Conservation (phyloP, 805 yeast species). For the Candida endomychidarum region DNA sequence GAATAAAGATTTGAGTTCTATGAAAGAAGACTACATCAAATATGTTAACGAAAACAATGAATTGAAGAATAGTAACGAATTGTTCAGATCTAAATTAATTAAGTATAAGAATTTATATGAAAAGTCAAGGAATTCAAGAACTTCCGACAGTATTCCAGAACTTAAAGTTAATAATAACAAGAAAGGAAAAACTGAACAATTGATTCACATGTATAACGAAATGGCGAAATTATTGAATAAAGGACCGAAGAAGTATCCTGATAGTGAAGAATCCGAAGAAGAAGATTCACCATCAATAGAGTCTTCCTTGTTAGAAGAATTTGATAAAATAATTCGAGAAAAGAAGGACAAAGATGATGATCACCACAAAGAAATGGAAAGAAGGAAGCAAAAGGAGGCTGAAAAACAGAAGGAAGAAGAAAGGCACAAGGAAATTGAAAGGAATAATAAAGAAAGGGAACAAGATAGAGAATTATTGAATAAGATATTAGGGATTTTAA, state of each 20-base stretch:
- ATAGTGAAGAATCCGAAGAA: too few species aligned
- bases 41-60: slow-evolving; percentile 21
- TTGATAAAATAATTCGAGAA: slow-evolving; percentile 10
- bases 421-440: slow-evolving; percentile 1
- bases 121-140: slow-evolving; percentile 7
- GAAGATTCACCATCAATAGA: slow-evolving; percentile 1
- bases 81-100: slow-evolving; percentile 32
- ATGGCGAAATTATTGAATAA: slow-evolving; percentile 17
- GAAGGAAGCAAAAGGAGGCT: slow-evolving; percentile 1
- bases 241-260: slow-evolving; percentile 7
- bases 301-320: slow-evolving; percentile 9
- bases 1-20: slow-evolving; percentile 13
- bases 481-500: slow-evolving; percentile 6
- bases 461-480: slow-evolving; percentile 1
- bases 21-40: slow-evolving; percentile 15
- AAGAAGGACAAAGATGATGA: slow-evolving; percentile 4
- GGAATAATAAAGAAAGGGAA: background rate
- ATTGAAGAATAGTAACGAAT: slow-evolving; percentile 26
- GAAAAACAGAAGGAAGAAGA: slow-evolving; percentile 1
- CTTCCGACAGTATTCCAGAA: background rate
- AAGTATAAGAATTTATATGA: slow-evolving; percentile 37
- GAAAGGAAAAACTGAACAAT: slow-evolving; percentile 2
- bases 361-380: background rate
- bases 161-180: background rate
- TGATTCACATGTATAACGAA: slow-evolving; percentile 15